Evolutionary conservation across 495 filamentous ascomycete genomes (phyloP), one percentile per base, ranked within the genome.

Genomic region (Penicillium malachiteum): DNA sequence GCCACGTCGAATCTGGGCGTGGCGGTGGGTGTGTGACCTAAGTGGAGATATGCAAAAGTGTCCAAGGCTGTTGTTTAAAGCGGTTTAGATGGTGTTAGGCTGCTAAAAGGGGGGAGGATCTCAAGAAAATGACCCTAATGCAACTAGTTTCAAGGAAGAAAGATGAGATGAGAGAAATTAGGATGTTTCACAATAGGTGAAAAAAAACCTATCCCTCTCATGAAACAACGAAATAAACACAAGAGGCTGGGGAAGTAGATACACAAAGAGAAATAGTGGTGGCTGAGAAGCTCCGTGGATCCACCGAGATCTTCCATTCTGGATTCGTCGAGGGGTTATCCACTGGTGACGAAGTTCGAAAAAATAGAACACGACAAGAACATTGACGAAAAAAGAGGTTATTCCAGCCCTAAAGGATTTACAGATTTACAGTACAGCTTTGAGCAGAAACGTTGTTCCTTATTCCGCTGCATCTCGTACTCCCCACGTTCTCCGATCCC

Each of bases 1-100:
- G 71, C 67, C 70, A 70, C 67, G 70, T 71, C 65, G 59, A 65
- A 65, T 53, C 39, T 50, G 54, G 57, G 54, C 60, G 67, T 67
- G 65, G 56, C 60, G 59, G 48, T 48, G 31, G 54, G 54, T 55
- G 58, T 67, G 50, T 52, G 55, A 62, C 59, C 47, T 60, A 11
- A 26, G 17, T 49, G 17, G 56, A 33, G 39, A 14, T 9, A 52
- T 40, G 52, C 16, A 14, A 17, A 40, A 17, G 34, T 9, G 34
- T 10, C 21, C 21, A 26, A 26, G 21, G 21, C 21, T 26, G 21
- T 26, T 26, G 21, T 26, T 26, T 4, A 31, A 30, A 34, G 30
- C 7, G 31, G 14, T 42, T 17, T 5, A 18, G 39, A 8, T 18
- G 21, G 21, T 26, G 21, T 26, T 26, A 26, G 21, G 21, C 21